phyloP scores from a whole-genome alignment of 352 stramenopile genomes.

The Globisporangium paddicum region DNA sequence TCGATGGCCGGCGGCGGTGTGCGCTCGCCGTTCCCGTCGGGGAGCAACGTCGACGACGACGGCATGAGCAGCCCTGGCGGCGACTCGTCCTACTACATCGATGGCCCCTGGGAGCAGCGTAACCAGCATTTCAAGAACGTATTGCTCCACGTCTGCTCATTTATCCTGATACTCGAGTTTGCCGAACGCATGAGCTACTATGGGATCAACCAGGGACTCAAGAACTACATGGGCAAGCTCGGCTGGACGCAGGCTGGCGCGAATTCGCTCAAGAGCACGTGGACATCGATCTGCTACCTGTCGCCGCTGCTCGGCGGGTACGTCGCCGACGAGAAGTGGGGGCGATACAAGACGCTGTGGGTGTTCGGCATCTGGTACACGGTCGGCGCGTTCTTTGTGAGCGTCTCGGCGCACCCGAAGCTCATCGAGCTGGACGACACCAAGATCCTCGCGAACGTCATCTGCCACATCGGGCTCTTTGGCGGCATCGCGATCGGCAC shows the following conservation, averaged over 20 bases:
- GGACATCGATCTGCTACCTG: conserved; percentile 85
- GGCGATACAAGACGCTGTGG: conserved; percentile 77
- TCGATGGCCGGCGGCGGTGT: too few relatives aligned
- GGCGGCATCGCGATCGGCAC: conserved; percentile 70
- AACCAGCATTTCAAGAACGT: conserved; percentile 79
- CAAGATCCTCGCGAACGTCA: conserved; percentile 42
- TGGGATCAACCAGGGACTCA: conserved; percentile 84
- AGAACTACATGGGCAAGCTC: conserved; percentile 83
- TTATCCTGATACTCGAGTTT: conserved; percentile 87
- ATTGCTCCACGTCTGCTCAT: conserved; percentile 78
- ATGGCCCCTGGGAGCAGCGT: conserved; percentile 74
- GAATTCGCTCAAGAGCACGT: conserved; percentile 87
- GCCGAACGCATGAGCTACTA: conserved; percentile 84
- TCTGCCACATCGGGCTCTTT: conserved; percentile 78
- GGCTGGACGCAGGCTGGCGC: conserved; percentile 73
- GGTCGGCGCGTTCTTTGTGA: conserved; percentile 60
- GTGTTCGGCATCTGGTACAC: conserved; percentile 84
- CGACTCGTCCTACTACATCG: conserved; percentile 66
- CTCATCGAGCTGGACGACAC: conserved; percentile 9
- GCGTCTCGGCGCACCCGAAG: conserved; percentile 53
- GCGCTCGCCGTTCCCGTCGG: too few relatives aligned
- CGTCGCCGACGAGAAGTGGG: conserved; percentile 84
- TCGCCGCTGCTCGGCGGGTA: conserved; percentile 80
- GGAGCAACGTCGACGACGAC: too few relatives aligned
- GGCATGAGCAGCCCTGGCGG: conserved; percentile 13